Conservation (phyloP, 768 basidiomycete genomes). For the Collybiopsis luxurians region DNA sequence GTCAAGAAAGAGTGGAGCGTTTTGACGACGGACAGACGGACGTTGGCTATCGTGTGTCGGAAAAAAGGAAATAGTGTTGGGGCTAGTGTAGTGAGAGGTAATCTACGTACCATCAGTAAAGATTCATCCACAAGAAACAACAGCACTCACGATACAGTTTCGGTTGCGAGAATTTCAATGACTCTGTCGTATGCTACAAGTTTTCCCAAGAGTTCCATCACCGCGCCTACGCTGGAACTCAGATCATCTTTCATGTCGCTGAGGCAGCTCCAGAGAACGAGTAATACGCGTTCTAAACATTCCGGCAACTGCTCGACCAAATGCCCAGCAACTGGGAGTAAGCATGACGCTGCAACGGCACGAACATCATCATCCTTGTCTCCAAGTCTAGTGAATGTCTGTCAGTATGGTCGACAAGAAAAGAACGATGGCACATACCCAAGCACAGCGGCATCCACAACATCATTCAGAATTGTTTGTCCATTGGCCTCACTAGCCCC, state of each 20-base stretch:
- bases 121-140: neutral
- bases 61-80: conserved; percentile 94
- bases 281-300: conserved; percentile 68
- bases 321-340: conserved; percentile 82
- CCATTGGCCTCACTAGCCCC: conserved; percentile 39
- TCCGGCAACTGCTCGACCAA: conserved; percentile 76
- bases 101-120: conserved; percentile 35
- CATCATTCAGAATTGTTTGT: conserved; percentile 64
- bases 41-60: conserved; percentile 92
- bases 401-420: neutral
- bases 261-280: conserved; percentile 89
- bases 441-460: conserved; percentile 87
- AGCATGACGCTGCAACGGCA: conserved; percentile 88
- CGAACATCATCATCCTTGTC: conserved; percentile 97
- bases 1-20: conserved; percentile 86
- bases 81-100: conserved; percentile 78
- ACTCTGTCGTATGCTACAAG: conserved; percentile 78
- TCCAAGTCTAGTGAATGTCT: conserved; percentile 54
- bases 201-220: conserved; percentile 96
- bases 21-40: conserved; percentile 89
- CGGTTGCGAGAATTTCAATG: conserved; percentile 69
- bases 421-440: conserved; percentile 54
- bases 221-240: conserved; percentile 92
- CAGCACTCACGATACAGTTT: conserved; percentile 62
- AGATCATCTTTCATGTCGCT: conserved; percentile 94